These are phyloP conservation scores for Backusella macrospora DNA, from an alignment of 192 early-diverging fungal species.

Conservation along the genomic window DNA sequence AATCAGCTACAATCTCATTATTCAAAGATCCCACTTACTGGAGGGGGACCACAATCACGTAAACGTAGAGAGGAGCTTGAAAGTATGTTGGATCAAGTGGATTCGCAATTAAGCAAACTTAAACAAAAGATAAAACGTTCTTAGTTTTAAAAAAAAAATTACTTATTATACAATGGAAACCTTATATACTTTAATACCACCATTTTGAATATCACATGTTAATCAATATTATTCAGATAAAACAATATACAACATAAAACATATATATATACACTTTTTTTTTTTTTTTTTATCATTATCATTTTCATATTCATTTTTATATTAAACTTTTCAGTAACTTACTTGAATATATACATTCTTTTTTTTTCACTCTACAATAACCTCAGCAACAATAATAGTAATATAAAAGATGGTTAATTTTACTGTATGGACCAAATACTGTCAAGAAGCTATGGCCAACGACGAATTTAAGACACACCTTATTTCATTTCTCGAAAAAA, in stretches of 20 bases:
- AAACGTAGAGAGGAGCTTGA: conserved; percentile 52
- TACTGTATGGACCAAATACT: not conserved
- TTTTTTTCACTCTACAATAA: too few relatives aligned
- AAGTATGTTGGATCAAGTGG: conserved; percentile 52
- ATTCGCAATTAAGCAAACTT: conserved; percentile 51
- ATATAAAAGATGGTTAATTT: not conserved
- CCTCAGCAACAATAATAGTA: too few relatives aligned
- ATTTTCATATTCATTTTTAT: not conserved
- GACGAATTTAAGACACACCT: not conserved
- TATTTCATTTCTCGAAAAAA: not conserved
- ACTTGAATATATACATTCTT: not conserved
- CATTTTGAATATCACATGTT: conserved; percentile 10
- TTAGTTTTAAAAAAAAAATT: not conserved
- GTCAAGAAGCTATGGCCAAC: not conserved
- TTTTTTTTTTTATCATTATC: not conserved
- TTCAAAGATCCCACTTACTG: conserved; percentile 53
- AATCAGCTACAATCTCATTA: conserved; percentile 50
- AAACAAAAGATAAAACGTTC: conserved; percentile 46
- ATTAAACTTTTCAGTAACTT: not conserved
- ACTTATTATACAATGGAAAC: not conserved
- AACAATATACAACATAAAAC: not conserved
- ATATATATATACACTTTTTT: not conserved
- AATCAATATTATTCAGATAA: not conserved
- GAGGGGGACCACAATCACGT: conserved; percentile 52
- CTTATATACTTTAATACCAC: not conserved